Evolutionary conservation across 1,139 yeast species (phyloP).

Genomic region (Candida albicans): DNA sequence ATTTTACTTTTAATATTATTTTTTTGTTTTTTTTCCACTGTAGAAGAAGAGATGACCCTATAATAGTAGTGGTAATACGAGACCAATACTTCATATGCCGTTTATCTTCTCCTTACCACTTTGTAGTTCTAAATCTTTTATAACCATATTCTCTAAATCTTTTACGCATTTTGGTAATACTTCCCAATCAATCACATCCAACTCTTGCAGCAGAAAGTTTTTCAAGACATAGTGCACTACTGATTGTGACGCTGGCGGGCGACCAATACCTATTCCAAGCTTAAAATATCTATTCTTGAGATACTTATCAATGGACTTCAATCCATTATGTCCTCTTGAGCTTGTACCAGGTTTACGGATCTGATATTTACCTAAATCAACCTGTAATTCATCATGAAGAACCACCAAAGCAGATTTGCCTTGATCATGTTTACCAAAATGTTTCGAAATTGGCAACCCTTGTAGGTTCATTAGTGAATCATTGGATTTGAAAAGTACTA

Average conservation of each 20-base stretch:
- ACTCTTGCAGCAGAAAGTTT: slow-evolving; percentile 41
- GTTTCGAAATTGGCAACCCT: slow-evolving; percentile 53
- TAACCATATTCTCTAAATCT: slow-evolving; percentile 35
- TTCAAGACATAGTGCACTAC: slow-evolving; percentile 66
- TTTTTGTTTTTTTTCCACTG: not conserved
- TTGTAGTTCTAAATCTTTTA: slow-evolving; percentile 5
- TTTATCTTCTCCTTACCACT: not conserved
- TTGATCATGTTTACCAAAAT: slow-evolving; percentile 40
- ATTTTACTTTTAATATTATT: not conserved
- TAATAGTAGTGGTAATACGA: too few relatives aligned
- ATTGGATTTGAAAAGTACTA: slow-evolving; percentile 43
- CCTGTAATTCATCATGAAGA: slow-evolving; percentile 73
- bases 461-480: slow-evolving; percentile 65
- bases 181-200: slow-evolving; percentile 28
- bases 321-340: slow-evolving; percentile 80
- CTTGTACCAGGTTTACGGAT: slow-evolving; percentile 56
- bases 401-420: slow-evolving; percentile 42
- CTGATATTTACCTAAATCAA: slow-evolving; percentile 63
- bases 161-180: slow-evolving; percentile 40
- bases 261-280: slow-evolving; percentile 70
- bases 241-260: slow-evolving; percentile 54
- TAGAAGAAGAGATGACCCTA: too few relatives aligned
- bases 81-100: not conserved
- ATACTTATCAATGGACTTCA: slow-evolving; percentile 51
- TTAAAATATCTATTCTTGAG: slow-evolving; percentile 47